A percentile compares a stretch with the other conserved stretches of the same genome.
Evolutionary conservation across 805 yeast species (phyloP).

Genomic region (Lachancea meyersii): DNA sequence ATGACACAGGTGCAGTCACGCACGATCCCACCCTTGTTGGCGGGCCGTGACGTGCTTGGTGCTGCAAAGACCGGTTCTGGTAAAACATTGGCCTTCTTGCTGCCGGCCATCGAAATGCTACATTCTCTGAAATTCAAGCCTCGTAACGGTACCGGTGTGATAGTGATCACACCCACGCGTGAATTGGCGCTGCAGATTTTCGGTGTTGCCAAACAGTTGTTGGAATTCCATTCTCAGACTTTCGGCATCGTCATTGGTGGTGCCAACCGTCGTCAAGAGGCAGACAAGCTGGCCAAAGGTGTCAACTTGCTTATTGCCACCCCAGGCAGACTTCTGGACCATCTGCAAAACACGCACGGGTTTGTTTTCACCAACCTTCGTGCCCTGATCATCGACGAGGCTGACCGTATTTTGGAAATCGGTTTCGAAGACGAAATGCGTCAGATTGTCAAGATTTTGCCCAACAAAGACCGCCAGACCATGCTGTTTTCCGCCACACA

Average conservation of each 20-base stretch:
- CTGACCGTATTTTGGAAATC: slow-evolving; percentile 93
- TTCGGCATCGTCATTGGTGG: slow-evolving; percentile 98
- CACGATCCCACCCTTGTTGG: slow-evolving; percentile 92
- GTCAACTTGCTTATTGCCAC: slow-evolving; percentile 93
- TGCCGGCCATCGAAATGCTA: slow-evolving; percentile 92
- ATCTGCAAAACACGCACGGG: slow-evolving; percentile 90
- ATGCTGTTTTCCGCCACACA: slow-evolving; percentile 99
- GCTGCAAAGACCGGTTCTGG: slow-evolving; percentile 99
- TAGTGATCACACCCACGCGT: slow-evolving; percentile 94
- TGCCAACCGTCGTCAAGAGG: slow-evolving; percentile 95
- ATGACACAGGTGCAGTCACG: slow-evolving; percentile 95
- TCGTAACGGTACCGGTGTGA: slow-evolving; percentile 95
- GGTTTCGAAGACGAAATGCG: slow-evolving; percentile 99
- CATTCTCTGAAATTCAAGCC: slow-evolving; percentile 92
- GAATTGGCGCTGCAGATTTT: slow-evolving; percentile 96
- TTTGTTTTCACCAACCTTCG: slow-evolving; percentile 91
- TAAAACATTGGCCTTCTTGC: slow-evolving; percentile 88
- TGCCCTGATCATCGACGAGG: slow-evolving; percentile 94
- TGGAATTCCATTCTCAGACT: slow-evolving; percentile 88
- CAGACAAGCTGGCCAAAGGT: slow-evolving; percentile 89
- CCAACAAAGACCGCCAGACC: slow-evolving; percentile 87
- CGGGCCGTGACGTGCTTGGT: slow-evolving; percentile 95
- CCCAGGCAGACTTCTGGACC: slow-evolving; percentile 95
- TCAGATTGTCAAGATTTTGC: slow-evolving; percentile 89
- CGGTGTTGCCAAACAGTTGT: slow-evolving; percentile 93